Evolutionary conservation across 768 basidiomycete genomes (phyloP).

Genomic region (Mycena polygramma): DNA sequence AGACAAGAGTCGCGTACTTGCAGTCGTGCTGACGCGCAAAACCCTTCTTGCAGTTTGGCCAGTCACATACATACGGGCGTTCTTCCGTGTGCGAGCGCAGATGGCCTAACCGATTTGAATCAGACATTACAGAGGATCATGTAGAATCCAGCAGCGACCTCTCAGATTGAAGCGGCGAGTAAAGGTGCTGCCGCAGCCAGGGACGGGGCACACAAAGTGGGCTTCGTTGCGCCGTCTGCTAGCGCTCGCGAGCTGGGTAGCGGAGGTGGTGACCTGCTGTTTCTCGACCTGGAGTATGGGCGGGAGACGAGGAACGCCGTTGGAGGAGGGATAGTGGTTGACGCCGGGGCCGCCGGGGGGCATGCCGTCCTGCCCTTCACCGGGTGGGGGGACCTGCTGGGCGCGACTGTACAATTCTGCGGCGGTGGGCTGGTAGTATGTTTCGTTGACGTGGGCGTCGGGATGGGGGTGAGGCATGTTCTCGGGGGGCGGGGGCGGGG

Average conservation of each 20-base stretch:
- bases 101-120: constrained; percentile 70
- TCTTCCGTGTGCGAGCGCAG: constrained; percentile 96
- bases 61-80: constrained; percentile 93
- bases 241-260: constrained; percentile 92
- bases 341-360: constrained; percentile 59
- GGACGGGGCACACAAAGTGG: constrained; percentile 93
- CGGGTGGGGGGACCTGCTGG: constrained; percentile 51
- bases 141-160: constrained; percentile 59
- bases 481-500: constrained; percentile 50
- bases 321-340: constrained; percentile 68
- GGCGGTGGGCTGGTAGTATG: constrained; percentile 65
- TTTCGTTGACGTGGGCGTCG: constrained; percentile 48
- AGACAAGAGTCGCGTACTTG: constrained; percentile 70
- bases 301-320: constrained; percentile 71
- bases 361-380: constrained; percentile 43
- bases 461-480: constrained; percentile 36
- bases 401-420: constrained; percentile 67
- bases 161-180: constrained; percentile 91
- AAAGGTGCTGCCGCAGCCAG: constrained; percentile 97
- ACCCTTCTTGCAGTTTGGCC: constrained; percentile 94
- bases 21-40: constrained; percentile 97
- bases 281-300: constrained; percentile 93
- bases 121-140: constrained; percentile 14
- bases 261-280: constrained; percentile 94
- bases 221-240: constrained; percentile 92